Evolutionary conservation across 1,284 basidiomycete species (phyloP).

Genomic region (Golubevia pallescens): DNA sequence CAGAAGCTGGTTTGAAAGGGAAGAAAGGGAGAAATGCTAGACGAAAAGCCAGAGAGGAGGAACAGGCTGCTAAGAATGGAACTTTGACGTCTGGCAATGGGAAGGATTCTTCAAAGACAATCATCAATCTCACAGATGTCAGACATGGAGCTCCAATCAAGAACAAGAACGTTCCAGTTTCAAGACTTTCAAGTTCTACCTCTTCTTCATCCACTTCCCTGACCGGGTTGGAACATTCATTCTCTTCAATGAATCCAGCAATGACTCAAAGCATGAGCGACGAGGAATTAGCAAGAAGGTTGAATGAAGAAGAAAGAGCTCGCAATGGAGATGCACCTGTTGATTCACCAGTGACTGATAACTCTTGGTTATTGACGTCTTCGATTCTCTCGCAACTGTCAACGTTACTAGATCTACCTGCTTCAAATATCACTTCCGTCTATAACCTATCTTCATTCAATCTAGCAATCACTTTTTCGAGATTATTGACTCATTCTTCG

Average conservation of each 20-base stretch:
- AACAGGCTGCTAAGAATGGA: slow-evolving; percentile 2
- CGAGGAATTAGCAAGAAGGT: background rate
- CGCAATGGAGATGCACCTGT: background rate
- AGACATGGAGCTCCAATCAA: slow-evolving; percentile 26
- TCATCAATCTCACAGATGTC: slow-evolving; percentile 45
- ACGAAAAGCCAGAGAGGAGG: slow-evolving; percentile 22
- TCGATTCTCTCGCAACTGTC: slow-evolving; percentile 53
- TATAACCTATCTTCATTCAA: slow-evolving; percentile 48
- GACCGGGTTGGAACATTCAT: background rate
- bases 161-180: too few species aligned
- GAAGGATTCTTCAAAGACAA: slow-evolving; percentile 1
- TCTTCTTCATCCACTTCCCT: background rate
- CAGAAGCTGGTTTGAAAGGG: slow-evolving; percentile 12
- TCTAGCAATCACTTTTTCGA: slow-evolving; percentile 23
- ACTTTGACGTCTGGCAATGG: background rate
- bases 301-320: background rate
- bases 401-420: slow-evolving; percentile 33
- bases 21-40: slow-evolving; percentile 32
- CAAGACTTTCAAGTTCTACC: background rate
- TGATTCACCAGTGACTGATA: background rate
- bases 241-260: background rate
- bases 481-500: slow-evolving; percentile 9
- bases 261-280: background rate
- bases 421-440: slow-evolving; percentile 23
- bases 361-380: slow-evolving; percentile 53